Conservation (phyloP, 1,284 basidiomycete genomes). For the Lignosus rhinocerotis region DNA sequence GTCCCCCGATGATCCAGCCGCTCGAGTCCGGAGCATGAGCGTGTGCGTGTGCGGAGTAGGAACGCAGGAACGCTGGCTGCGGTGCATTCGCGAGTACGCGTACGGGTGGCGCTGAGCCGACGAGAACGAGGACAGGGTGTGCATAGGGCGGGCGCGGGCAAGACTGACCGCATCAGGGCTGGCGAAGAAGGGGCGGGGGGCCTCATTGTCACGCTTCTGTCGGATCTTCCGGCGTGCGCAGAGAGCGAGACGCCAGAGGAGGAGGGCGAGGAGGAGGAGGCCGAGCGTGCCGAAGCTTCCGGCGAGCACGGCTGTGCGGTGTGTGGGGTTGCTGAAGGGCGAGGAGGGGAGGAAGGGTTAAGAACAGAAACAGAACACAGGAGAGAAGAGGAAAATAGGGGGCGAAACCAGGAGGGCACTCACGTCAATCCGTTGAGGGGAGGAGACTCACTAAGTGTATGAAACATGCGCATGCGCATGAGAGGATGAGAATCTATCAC, state of each 20-base stretch:
- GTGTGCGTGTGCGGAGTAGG: background rate
- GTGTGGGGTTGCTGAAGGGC: background rate
- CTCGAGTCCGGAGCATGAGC: background rate
- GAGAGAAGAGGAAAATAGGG: background rate
- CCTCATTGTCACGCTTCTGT: background rate
- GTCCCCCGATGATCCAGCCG: no score
- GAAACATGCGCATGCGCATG: background rate
- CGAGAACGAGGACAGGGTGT: background rate
- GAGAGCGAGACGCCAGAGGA: constrained; percentile 13
- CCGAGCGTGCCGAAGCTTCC: constrained; percentile 10
- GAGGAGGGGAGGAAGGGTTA: background rate
- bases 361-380: background rate
- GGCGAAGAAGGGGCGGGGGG: constrained; percentile 15
- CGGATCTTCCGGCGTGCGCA: background rate
- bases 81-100: background rate
- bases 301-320: constrained; percentile 10
- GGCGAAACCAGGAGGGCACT: background rate
- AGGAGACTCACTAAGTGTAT: background rate
- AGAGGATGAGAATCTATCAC: background rate
- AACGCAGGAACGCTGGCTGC: constrained; percentile 3
- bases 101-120: background rate
- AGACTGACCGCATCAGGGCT: background rate
- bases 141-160: background rate
- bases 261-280: constrained; percentile 9
- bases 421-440: background rate